Evolutionary conservation across 768 basidiomycete species (phyloP).

Genomic region (Auricularia heimuer): DNA sequence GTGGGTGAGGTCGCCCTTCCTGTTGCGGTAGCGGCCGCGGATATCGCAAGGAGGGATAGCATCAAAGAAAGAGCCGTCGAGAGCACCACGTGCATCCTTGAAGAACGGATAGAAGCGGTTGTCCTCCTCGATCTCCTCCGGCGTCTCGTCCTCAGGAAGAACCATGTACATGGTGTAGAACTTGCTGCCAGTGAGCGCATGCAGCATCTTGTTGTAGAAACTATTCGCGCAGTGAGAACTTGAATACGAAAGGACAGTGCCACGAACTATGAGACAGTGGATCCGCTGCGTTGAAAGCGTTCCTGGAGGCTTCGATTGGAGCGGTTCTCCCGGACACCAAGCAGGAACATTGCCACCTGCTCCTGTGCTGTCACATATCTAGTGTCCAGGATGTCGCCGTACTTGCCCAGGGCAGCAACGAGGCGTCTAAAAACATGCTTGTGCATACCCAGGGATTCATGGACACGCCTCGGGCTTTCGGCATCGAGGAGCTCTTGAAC

Average conservation of each 20-base stretch:
- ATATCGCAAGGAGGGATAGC: conserved; percentile 14
- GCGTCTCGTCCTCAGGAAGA: conserved; percentile 10
- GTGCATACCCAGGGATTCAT: conserved; percentile 20
- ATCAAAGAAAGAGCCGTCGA: conserved; percentile 20
- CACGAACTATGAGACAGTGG: conserved; percentile 28
- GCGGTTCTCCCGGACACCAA: conserved; percentile 19
- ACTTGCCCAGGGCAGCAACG: conserved; percentile 13
- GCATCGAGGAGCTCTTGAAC: conserved; percentile 15
- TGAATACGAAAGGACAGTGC: neutral
- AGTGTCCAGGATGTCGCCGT: conserved; percentile 14
- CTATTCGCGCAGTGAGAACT: neutral
- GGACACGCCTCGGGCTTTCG: conserved; percentile 12
- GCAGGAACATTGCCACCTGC: conserved; percentile 28
- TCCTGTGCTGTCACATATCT: conserved; percentile 23
- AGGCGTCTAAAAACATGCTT: conserved; percentile 21
- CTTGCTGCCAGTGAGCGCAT: conserved; percentile 16
- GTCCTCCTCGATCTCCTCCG: conserved; percentile 14
- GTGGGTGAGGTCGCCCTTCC: conserved; percentile 18
- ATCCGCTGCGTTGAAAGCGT: conserved; percentile 28
- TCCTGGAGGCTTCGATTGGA: conserved; percentile 22
- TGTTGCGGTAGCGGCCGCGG: conserved; percentile 15
- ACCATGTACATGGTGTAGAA: conserved; percentile 17
- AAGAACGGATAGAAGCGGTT: conserved; percentile 22
- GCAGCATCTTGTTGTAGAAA: conserved; percentile 14
- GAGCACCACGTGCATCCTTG: conserved; percentile 10